Base-by-base conservation (phyloP, 108 stramenopile genomes). In the Mediolabrus comicus region DNA sequence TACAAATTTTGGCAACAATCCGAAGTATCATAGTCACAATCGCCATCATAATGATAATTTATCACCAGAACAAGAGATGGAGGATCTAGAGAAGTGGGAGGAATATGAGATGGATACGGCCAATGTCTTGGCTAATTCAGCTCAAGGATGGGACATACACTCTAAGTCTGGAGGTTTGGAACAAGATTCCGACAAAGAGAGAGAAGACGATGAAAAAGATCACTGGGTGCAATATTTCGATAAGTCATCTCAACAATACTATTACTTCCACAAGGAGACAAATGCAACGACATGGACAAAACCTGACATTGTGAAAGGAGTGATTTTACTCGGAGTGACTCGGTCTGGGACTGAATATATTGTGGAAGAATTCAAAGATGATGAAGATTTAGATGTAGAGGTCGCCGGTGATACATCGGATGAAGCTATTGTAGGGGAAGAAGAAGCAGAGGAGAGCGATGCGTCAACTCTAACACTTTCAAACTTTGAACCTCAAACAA, bases 161-260 rank as follows among this genome's bases (percentile, higher is more conserved):
- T 39, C 52, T n/a, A 39, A 62, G 10, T n/a, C 33, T 2, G 60
- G 62, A 39, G 61, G 52, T 28, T 12, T 12, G 27, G 34, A 31
- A 36, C 29, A 13, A 27, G 27, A 56, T 32, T n/a, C 26, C 32
- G 52, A 53, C 52, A 9, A 60, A 12, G 7, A 68, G 33, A 22
- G 3, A 22, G 51, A 51, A 2, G 34, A 14, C 14, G 28, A 3
- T 31, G 39, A 17, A 19, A 28, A n/a, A 16, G 43, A 72, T 17
- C 72, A 64, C 24, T 72, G 72, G 72, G 39, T 72, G 28, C 54
- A 58, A 39, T 72, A 72, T 33, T 64, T 56, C 22, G 72, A 72
- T 43, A 22, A 58, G 43, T 22, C 49, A 29, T 49, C 72, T 17
- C 29, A 62, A 43, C 17, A 49, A 17, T 36, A 56, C 22, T 64